Base-by-base conservation (phyloP, 2,329 filamentous ascomycete species). In the Cyphellophora attinorum region DNA sequence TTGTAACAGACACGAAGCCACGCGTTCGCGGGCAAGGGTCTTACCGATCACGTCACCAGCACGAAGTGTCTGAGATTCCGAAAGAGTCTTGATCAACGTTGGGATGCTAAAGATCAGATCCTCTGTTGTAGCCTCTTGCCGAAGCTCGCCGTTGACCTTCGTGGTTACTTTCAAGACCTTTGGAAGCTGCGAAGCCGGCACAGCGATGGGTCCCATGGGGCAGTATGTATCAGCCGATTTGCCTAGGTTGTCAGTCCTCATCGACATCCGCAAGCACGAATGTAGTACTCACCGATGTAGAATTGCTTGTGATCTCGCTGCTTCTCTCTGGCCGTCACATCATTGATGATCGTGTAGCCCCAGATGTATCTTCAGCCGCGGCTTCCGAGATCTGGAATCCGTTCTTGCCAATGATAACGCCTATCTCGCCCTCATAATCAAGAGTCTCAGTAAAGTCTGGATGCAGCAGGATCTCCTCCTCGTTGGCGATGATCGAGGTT, bases 271-370 rank as follows among this genome's bases (percentile, higher is more conserved):
- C n/a, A n/a, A n/a, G n/a, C n/a, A n/a, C n/a, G n/a, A n/a, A n/a
- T n/a, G n/a, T n/a, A n/a, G n/a, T n/a, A n/a, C n/a, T n/a, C n/a
- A n/a, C n/a, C 69, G 74, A 42, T 67, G 74, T 67, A 75, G 48
- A 74, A 76, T 40, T 76, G 72, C 48, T 75, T 74, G 38, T 76
- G 72, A 31, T 76, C 70, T 17, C 68, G 51, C 48, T 76, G 72
- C 43, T 62, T 45, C 28, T 67, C 66, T 8, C 72, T 54, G 0
- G 69, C 68, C 0, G 70, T 72, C n/a, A 74, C 56, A 32, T 75
- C 72, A 44, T 76, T 75, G 28, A 68, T 60, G 23, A 72, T 72
- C 0, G 68, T 72, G 40, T 66, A 74, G 0, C 71, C 72, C 68
- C 68, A 73, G 2, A 74, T 67, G 45, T 74, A 11, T 65, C 54